These are phyloP conservation scores for Pythium brachiatum DNA, from an alignment of 352 stramenopile species.

Conservation along the genomic window DNA sequence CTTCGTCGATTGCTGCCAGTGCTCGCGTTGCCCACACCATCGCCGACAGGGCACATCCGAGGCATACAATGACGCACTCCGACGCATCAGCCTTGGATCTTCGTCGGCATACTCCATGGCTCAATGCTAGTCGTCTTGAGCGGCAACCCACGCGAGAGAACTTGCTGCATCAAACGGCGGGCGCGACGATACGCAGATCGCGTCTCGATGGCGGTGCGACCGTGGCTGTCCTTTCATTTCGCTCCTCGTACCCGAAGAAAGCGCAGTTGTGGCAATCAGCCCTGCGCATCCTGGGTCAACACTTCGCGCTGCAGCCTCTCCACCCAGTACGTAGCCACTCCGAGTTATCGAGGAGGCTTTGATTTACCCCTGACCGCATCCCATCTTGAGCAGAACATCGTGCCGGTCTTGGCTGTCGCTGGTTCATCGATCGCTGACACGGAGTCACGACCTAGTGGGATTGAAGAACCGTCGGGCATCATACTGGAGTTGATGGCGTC, in stretches of 20 bases:
- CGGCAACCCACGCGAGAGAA: constrained; percentile 1
- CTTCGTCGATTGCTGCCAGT: neutral
- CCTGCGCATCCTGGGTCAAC: constrained; percentile 28
- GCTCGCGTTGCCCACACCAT: no score
- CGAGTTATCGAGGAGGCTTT: neutral
- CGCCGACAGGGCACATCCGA: no score
- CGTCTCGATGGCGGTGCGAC: constrained; percentile 21
- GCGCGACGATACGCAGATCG: constrained; percentile 37
- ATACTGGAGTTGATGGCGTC: constrained; percentile 40
- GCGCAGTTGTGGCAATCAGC: constrained; percentile 37
- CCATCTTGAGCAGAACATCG: constrained; percentile 31
- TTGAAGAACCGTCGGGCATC: constrained; percentile 11
- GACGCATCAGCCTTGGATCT: neutral
- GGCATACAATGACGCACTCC: neutral
- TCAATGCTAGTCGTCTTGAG: constrained; percentile 2
- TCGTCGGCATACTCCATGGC: neutral
- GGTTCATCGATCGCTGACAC: neutral
- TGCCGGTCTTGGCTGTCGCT: constrained; percentile 44
- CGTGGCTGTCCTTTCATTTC: constrained; percentile 40
- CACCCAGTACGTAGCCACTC: constrained; percentile 37
- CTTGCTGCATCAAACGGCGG: constrained; percentile 31
- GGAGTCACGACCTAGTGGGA: constrained; percentile 7
- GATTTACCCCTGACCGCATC: neutral
- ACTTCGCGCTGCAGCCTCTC: constrained; percentile 19
- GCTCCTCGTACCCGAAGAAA: constrained; percentile 28